Percentiles rank a stretch among this genome's conserved stretches.
These are phyloP conservation scores for Chaetomium fimeti DNA, from an alignment of 495 filamentous ascomycete species.

Conservation along the genomic window DNA sequence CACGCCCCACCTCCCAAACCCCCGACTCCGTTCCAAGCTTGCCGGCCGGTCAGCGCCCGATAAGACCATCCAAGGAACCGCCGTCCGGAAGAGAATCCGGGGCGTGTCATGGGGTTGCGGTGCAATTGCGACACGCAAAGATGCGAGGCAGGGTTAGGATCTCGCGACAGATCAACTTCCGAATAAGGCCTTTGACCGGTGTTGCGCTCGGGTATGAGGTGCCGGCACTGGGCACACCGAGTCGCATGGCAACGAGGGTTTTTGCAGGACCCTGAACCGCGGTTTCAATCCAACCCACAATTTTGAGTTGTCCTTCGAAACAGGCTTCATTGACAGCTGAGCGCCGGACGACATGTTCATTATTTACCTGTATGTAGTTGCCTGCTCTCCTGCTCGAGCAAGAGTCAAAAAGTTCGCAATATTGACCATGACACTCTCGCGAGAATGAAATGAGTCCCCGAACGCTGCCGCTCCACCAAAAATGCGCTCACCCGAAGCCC, in stretches of 20 bases:
- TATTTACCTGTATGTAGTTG: no score
- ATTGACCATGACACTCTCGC: no score
- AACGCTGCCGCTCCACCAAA: background rate
- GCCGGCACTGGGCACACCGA: background rate
- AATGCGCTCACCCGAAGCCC: background rate
- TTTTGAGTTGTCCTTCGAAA: no score
- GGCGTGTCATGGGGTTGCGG: background rate
- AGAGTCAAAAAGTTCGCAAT: no score
- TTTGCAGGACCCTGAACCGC: background rate
- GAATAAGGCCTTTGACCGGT: background rate
- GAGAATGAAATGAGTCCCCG: background rate
- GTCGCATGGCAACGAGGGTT: background rate
- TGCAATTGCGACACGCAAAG: background rate
- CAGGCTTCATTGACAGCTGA: no score
- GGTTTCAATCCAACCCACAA: no score
- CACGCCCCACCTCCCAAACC: background rate
- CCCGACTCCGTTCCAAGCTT: no score
- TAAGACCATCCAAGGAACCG: conserved; percentile 2
- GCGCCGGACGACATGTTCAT: no score
- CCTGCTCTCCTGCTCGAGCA: no score
- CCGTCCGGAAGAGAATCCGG: background rate
- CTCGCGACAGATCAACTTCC: background rate
- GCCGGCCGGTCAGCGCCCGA: no score
- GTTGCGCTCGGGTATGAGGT: background rate
- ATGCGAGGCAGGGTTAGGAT: background rate